Evolutionary conservation across 2,329 filamentous ascomycete species (phyloP).

Genomic region (Rhynchosporium graminicola): DNA sequence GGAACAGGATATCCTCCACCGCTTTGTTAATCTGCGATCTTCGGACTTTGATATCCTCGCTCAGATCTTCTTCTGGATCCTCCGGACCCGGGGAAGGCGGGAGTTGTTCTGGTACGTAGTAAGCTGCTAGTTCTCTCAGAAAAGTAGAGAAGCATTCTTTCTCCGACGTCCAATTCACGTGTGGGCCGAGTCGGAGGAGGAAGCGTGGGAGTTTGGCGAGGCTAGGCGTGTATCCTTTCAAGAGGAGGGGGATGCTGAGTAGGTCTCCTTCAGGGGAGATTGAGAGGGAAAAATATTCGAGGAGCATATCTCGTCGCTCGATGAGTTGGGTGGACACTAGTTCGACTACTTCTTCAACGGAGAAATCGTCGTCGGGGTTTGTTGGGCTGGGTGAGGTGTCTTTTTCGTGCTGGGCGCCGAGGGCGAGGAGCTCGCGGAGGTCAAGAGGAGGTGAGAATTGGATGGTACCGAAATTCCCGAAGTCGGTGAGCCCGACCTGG

Average conservation of each 20-base stretch:
- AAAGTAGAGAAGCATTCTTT: constrained; percentile 84
- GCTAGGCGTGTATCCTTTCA: constrained; percentile 86
- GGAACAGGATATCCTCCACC: constrained; percentile 86
- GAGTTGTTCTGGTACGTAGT: constrained; percentile 86
- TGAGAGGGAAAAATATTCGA: constrained; percentile 88
- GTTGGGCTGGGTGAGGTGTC: constrained; percentile 42
- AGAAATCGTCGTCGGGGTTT: constrained; percentile 51
- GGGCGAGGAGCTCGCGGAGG: constrained; percentile 67
- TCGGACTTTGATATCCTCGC: constrained; percentile 56
- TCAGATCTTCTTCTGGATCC: constrained; percentile 45
- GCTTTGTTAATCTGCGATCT: constrained; percentile 70
- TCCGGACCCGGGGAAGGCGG: constrained; percentile 52
- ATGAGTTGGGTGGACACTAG: constrained; percentile 69
- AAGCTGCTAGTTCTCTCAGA: constrained; percentile 80
- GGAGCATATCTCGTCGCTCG: constrained; percentile 78
- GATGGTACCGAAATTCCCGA: constrained; percentile 89
- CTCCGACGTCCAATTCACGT: constrained; percentile 84
- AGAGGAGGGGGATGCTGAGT: constrained; percentile 75
- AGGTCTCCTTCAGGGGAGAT: constrained; percentile 78
- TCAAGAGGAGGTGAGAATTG: constrained; percentile 75
- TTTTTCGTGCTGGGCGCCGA: constrained; percentile 74
- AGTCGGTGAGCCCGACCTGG: constrained; percentile 90
- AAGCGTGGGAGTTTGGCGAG: constrained; percentile 88
- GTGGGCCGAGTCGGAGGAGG: constrained; percentile 81
- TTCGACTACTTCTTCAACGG: constrained; percentile 66